Percentiles rank a stretch among this genome's conserved stretches.
Conservation (phyloP, 2,329 filamentous ascomycete species). For the Fusarium domesticum region DNA sequence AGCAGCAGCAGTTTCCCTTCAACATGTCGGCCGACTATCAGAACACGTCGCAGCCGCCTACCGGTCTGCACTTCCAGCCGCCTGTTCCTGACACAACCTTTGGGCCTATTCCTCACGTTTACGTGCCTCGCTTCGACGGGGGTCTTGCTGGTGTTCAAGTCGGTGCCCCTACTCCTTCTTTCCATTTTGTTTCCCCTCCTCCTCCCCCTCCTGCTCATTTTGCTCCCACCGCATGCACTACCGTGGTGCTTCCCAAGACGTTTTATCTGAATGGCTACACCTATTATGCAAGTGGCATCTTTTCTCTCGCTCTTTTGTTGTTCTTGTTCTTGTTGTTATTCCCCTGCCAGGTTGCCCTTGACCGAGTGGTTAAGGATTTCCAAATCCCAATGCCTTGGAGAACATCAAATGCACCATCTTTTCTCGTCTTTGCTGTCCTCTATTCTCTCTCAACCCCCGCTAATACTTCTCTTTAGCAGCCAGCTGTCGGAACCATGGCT, state of each 20-base stretch:
- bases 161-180: slow-evolving; percentile 27
- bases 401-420: neutral
- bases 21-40: slow-evolving; percentile 42
- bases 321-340: slow-evolving; percentile 3
- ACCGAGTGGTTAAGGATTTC: slow-evolving; percentile 2
- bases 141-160: slow-evolving; percentile 34
- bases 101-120: slow-evolving; percentile 54
- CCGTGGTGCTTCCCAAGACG: slow-evolving; percentile 34
- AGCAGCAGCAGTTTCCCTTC: slow-evolving; percentile 16
- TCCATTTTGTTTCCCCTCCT: slow-evolving; percentile 28
- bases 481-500: slow-evolving; percentile 28
- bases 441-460: neutral
- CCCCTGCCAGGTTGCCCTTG: neutral
- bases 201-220: slow-evolving; percentile 19
- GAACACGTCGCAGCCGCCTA: slow-evolving; percentile 40
- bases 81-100: slow-evolving; percentile 56
- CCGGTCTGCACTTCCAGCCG: slow-evolving; percentile 54
- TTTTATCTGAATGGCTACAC: slow-evolving; percentile 32
- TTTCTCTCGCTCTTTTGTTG: slow-evolving; percentile 9
- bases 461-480: slow-evolving; percentile 31
- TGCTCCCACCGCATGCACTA: slow-evolving; percentile 26
- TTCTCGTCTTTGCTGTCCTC: neutral
- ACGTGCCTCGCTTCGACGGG: slow-evolving; percentile 52
- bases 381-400: neutral
- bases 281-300: slow-evolving; percentile 44